Base-by-base conservation (phyloP, 2,329 filamentous ascomycete genomes). In the Huntiella omanensis region DNA sequence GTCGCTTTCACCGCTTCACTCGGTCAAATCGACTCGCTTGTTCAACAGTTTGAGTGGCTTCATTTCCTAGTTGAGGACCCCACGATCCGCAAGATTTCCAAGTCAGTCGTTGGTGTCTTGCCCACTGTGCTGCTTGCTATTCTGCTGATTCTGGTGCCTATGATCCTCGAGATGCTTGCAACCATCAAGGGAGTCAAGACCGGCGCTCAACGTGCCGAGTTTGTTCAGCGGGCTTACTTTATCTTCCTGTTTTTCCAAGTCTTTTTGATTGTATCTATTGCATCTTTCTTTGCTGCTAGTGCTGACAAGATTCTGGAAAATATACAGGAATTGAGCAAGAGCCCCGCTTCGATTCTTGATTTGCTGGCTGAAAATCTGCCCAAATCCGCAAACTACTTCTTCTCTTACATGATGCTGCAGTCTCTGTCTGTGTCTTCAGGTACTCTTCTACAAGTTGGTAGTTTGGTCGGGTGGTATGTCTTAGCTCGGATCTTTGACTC, bases 371-470 rank as follows among this genome's bases (percentile, higher is more conserved):
- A 67, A 8, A 91, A 87, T 50, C 65, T 98, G 4, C 91, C 91
- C 2, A 82, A 76, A 54, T 80, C 87, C 0, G 82, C 85, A 54
- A 94, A 95, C 58, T 98, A 96, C 62, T 98, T 96, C 67, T 96
- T 95, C 68, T 88, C 85, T 1, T 98, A 98, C 70, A 87, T 98
- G 77, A 80, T 95, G 58, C 77, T 98, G 7, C 91, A 96, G 56
- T 85, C 87, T 0, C 70, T 96, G 55, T 86, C 84, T 52, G 86
- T 84, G 52, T 94, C 86, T 59, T 88, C 88, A 1, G 86, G 83
- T 59, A 88, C 84, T 1, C 67, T 96, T 3, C 66, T 95, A 10
- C 91, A 96, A 56, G 73, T 93, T 17, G 76, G 75, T n/a, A 74
- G 77, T 3, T 69, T 98, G 3, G 57, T 86, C 40, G 68, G 80